A percentile compares a stretch with the other conserved stretches of the same genome.
Conservation (phyloP, 2,329 filamentous ascomycete genomes). For the Cladosporium sp. region DNA sequence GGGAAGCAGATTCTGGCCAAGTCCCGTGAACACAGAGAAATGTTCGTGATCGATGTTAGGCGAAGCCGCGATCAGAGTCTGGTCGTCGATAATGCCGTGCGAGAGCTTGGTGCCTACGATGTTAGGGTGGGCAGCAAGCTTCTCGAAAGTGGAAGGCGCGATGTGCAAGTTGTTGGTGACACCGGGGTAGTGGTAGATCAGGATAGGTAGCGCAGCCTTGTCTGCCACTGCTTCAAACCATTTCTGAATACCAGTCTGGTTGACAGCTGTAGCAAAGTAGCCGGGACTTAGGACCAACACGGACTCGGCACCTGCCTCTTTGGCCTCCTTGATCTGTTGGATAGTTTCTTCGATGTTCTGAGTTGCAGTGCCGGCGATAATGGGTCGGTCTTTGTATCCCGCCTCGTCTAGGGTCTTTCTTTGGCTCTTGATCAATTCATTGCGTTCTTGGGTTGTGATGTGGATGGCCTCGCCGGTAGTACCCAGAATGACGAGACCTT, state of each 20-base stretch:
- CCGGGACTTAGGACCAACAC: slow-evolving; percentile 64
- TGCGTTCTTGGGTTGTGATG: slow-evolving; percentile 59
- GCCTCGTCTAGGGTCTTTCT: slow-evolving; percentile 56
- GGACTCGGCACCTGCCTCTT: slow-evolving; percentile 60
- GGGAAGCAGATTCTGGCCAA: slow-evolving; percentile 66
- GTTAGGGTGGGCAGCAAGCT: slow-evolving; percentile 62
- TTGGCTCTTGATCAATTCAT: slow-evolving; percentile 55
- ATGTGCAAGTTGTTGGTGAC: slow-evolving; percentile 66
- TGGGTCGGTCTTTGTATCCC: slow-evolving; percentile 59
- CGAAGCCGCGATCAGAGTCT: slow-evolving; percentile 60
- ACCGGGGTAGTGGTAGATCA: slow-evolving; percentile 68
- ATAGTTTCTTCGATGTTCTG: slow-evolving; percentile 64
- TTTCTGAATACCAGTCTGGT: slow-evolving; percentile 59
- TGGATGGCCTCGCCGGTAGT: slow-evolving; percentile 67
- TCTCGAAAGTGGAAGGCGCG: slow-evolving; percentile 58
- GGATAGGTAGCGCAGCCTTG: slow-evolving; percentile 58
- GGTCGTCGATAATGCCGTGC: slow-evolving; percentile 66
- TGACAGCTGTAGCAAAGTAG: slow-evolving; percentile 62
- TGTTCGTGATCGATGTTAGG: slow-evolving; percentile 59
- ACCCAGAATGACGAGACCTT: slow-evolving; percentile 62
- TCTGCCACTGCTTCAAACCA: slow-evolving; percentile 66
- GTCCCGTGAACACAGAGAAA: slow-evolving; percentile 64
- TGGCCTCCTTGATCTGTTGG: slow-evolving; percentile 56
- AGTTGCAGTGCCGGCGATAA: slow-evolving; percentile 63
- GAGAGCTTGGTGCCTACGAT: slow-evolving; percentile 71